Conservation (phyloP, 352 stramenopile species). For the Paralagenidium karlingii region DNA sequence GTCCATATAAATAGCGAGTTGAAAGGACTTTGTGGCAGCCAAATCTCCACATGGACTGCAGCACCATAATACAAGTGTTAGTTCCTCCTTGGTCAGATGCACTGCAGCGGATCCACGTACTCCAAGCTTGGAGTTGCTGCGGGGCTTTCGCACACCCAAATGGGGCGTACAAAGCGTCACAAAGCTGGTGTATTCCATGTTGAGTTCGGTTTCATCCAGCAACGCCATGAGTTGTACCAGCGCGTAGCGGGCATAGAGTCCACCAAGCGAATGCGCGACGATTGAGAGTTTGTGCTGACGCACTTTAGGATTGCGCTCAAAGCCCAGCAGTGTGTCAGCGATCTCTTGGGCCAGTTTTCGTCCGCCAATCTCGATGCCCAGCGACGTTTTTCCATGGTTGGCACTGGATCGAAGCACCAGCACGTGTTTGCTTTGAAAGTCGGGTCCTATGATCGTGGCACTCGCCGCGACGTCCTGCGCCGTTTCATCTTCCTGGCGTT, state of each 20-base stretch:
- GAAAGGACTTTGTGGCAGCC: constrained; percentile 57
- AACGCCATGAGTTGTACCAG: constrained; percentile 36
- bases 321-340: constrained; percentile 36
- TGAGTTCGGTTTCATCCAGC: constrained; percentile 37
- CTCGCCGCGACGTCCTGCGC: too few species aligned
- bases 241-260: constrained; percentile 60
- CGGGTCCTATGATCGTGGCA: too few species aligned
- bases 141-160: constrained; percentile 52
- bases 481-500: too few species aligned
- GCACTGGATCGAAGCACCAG: constrained; percentile 50
- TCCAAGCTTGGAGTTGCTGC: constrained; percentile 47
- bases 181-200: constrained; percentile 62
- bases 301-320: constrained; percentile 33
- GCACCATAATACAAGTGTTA: too few species aligned
- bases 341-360: constrained; percentile 51
- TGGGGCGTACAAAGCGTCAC: constrained; percentile 72
- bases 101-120: constrained; percentile 9
- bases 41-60: constrained; percentile 52
- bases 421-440: too few species aligned
- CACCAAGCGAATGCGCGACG: constrained; percentile 59
- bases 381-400: constrained; percentile 49
- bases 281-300: constrained; percentile 56
- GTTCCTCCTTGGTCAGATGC: not conserved
- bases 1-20: constrained; percentile 50
- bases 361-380: constrained; percentile 54